Percentiles rank a stretch among this genome's conserved stretches.
phyloP scores from a whole-genome alignment of 208 protist genomes.

The Angomonas desouzai region DNA sequence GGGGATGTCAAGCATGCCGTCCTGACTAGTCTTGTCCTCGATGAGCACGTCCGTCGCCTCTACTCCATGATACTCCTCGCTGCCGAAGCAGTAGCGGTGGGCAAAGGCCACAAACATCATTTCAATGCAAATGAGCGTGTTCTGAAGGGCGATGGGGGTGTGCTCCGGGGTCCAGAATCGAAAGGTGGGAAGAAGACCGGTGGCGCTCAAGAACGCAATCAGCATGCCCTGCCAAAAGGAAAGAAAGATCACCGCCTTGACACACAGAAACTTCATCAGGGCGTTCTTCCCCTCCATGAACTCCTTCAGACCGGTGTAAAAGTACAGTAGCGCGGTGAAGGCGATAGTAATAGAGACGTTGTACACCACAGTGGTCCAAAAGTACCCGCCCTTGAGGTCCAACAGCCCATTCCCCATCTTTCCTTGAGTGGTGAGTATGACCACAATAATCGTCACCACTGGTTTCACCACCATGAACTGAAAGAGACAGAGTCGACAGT shows the following conservation, averaged over 20 bases:
- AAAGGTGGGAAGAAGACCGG: slow-evolving; percentile 59
- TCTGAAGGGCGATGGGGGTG: slow-evolving; percentile 67
- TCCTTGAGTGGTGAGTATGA: slow-evolving; percentile 70
- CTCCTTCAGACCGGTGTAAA: slow-evolving; percentile 84
- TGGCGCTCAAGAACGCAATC: slow-evolving; percentile 75
- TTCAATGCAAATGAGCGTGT: slow-evolving; percentile 88
- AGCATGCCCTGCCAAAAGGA: slow-evolving; percentile 92
- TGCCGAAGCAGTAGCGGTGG: slow-evolving; percentile 89
- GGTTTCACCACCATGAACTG: slow-evolving; percentile 93
- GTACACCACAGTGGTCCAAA: slow-evolving; percentile 89
- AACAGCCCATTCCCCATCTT: slow-evolving; percentile 66
- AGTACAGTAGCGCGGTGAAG: slow-evolving; percentile 90
- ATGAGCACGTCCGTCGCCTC: slow-evolving; percentile 14
- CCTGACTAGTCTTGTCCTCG: slow-evolving; percentile 18
- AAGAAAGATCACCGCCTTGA: slow-evolving; percentile 91
- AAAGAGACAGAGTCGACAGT: slow-evolving; percentile 84
- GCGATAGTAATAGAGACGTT: slow-evolving; percentile 92
- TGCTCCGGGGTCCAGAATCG: slow-evolving; percentile 74
- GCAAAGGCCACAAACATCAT: slow-evolving; percentile 91
- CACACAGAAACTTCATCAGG: slow-evolving; percentile 89
- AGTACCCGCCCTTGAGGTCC: slow-evolving; percentile 75
- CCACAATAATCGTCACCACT: slow-evolving; percentile 71
- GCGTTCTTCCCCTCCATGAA: slow-evolving; percentile 88
- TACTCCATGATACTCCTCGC: slow-evolving; percentile 61
- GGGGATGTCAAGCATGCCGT: slow-evolving; percentile 23